A percentile compares a stretch with the other conserved stretches of the same genome.
These are phyloP conservation scores for Rhinocladiella similis DNA, from an alignment of 2,329 filamentous ascomycete genomes.

Conservation along the genomic window DNA sequence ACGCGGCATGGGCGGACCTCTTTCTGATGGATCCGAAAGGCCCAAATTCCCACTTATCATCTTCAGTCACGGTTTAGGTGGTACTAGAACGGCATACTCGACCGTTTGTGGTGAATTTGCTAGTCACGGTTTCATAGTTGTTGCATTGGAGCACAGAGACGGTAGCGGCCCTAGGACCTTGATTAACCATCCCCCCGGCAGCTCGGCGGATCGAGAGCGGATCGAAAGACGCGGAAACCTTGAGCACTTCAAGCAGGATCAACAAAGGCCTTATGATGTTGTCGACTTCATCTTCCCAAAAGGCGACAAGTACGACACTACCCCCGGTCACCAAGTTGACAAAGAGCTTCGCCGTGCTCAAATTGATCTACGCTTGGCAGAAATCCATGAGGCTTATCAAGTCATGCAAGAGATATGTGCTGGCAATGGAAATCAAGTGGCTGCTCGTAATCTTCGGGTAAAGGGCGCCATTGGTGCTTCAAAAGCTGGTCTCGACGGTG, in stretches of 20 bases:
- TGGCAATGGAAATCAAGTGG: slow-evolving; percentile 55
- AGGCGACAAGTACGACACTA: slow-evolving; percentile 52
- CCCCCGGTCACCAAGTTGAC: slow-evolving; percentile 60
- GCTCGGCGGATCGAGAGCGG: slow-evolving; percentile 31
- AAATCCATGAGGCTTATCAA: slow-evolving; percentile 64
- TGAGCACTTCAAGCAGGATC: slow-evolving; percentile 41
- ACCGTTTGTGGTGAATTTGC: slow-evolving; percentile 66
- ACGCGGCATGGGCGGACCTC: slow-evolving; percentile 42
- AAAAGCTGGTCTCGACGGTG: slow-evolving; percentile 57
- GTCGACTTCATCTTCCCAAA: slow-evolving; percentile 56
- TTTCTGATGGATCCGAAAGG: slow-evolving; percentile 36
- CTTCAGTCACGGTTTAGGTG: slow-evolving; percentile 67
- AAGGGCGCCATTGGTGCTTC: slow-evolving; percentile 61
- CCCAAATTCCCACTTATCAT: slow-evolving; percentile 63
- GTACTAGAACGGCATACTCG: slow-evolving; percentile 63
- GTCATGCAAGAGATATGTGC: slow-evolving; percentile 57
- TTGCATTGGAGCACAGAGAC: slow-evolving; percentile 65
- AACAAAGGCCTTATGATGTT: slow-evolving; percentile 45
- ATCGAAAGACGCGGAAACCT: slow-evolving; percentile 33
- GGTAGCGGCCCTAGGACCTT: slow-evolving; percentile 63
- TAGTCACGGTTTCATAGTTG: slow-evolving; percentile 65
- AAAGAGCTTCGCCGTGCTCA: slow-evolving; percentile 60
- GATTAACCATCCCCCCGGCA: slow-evolving; percentile 55
- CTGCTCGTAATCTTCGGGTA: slow-evolving; percentile 54
- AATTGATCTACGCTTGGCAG: slow-evolving; percentile 62